A percentile compares a stretch with the other conserved stretches of the same genome.
These are phyloP conservation scores for Colletotrichum neosansevieriae DNA, from an alignment of 2,329 filamentous ascomycete species.

Conservation along the genomic window DNA sequence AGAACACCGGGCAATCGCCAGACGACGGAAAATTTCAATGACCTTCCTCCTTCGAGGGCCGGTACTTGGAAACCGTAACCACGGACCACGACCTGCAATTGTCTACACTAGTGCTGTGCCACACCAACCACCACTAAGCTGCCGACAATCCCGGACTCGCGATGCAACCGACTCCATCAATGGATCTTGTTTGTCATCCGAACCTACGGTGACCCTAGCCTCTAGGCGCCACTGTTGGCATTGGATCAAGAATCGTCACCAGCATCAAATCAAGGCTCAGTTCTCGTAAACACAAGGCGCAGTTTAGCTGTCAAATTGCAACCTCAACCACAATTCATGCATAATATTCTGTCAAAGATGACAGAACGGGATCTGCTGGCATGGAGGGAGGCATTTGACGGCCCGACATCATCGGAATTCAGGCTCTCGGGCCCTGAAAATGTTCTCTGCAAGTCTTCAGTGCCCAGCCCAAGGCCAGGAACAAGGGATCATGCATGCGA, in stretches of 20 bases:
- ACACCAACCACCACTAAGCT: constrained; percentile 27
- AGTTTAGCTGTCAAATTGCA: neutral
- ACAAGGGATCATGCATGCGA: constrained; percentile 3
- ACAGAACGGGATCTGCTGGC: constrained; percentile 9
- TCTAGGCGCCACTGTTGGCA: constrained; percentile 20
- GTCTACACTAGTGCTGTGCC: constrained; percentile 26
- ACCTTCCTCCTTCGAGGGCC: neutral
- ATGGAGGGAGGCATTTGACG: neutral
- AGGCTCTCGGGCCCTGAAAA: constrained; percentile 9
- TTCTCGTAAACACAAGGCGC: neutral
- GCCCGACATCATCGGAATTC: neutral
- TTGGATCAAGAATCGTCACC: constrained; percentile 5
- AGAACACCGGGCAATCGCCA: neutral
- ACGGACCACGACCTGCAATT: neutral
- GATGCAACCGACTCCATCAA: constrained; percentile 27
- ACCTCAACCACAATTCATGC: neutral
- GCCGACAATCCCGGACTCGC: constrained; percentile 29
- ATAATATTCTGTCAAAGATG: constrained; percentile 7
- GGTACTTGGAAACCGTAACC: too few relatives aligned
- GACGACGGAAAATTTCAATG: neutral
- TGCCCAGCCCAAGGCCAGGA: constrained; percentile 4
- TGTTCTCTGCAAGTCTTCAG: neutral
- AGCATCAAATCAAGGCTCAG: neutral
- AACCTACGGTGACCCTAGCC: constrained; percentile 15
- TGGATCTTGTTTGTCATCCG: constrained; percentile 34